These are phyloP conservation scores for Pyropia yezoensis DNA, from an alignment of 23 red algal genomes.

Conservation along the genomic window DNA sequence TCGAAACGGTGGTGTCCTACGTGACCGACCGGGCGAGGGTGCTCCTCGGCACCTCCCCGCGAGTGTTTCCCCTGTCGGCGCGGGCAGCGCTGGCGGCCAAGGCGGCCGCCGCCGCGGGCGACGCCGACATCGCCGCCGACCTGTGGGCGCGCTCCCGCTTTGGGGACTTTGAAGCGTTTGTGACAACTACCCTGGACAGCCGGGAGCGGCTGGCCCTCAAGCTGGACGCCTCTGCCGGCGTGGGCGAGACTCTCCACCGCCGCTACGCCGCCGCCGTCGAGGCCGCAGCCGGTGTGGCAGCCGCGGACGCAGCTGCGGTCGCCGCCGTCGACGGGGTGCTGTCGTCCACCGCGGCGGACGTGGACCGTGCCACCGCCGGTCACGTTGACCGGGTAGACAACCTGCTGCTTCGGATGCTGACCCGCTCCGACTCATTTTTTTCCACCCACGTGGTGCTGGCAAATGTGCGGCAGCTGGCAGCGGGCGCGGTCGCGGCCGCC, in stretches of 20 bases:
- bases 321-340: neutral
- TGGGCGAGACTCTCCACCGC: constrained; percentile 8
- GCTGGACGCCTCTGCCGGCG: constrained; percentile 16
- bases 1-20: constrained; percentile 18
- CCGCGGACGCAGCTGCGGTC: neutral
- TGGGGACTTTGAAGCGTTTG: constrained; percentile 16
- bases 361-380: neutral
- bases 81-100: constrained; percentile 14
- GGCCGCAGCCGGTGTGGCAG: neutral
- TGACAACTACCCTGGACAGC: constrained; percentile 17
- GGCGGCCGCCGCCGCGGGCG: neutral
- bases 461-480: constrained; percentile 1
- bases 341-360: neutral
- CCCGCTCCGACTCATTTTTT: constrained; percentile 12
- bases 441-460: constrained; percentile 3
- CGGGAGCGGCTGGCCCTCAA: constrained; percentile 26
- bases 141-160: constrained; percentile 17
- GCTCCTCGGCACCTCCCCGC: constrained; percentile 17
- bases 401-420: constrained; percentile 8
- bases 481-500: constrained; percentile 4
- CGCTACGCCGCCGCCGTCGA: constrained; percentile 9
- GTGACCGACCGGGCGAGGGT: constrained; percentile 5
- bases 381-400: constrained; percentile 18
- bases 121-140: neutral
- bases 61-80: constrained; percentile 23